Base-by-base conservation (phyloP, 768 basidiomycete genomes). In the Termitomyces sp. region DNA sequence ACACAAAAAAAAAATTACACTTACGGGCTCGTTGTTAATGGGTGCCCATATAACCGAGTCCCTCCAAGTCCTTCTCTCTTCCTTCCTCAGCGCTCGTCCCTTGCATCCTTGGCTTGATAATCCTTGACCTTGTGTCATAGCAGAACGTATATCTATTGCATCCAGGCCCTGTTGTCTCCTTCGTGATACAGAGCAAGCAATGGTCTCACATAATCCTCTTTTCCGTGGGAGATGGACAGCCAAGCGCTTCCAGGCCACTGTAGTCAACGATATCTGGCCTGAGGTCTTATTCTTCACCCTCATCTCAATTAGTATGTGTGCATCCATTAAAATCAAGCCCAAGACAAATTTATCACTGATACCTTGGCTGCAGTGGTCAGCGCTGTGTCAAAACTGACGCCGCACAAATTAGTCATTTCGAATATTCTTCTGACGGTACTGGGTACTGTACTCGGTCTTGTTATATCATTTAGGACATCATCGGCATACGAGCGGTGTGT, bases 381-480 rank as follows among this genome's bases (percentile, higher is more conserved):
- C 4, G 63, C 79, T 30, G 81, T 87, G 10, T 81, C 83, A 0
- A 65, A 77, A 57, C 64, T 79, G 65, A 85, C 83, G 0, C 56
- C 57, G 6, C 73, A 73, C 47, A 70, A 78, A 49, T 74, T 88
- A n/a, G 72, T 71, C 0, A 73, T 88, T 54, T 77, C 80, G 12
- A 84, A 75, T 56, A 72, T 73, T 44, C 76, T 87, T 60, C 73
- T 90, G 57, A 85, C 86, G 3, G 87, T 89, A 7, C 75, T 90
- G 53, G 87, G 87, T 80, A 86, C 84, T 14, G 85, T 88, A 28
- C 80, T 88, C 67, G 86, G 80, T 80, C 73, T 85, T 63, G 84
- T 86, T 49, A 83, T 90, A 53, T 85, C 84, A 0, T 90, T 89
- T 73, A 75, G 88, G 60, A 88, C 86, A 7, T 85, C 85, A 12